Base-by-base conservation (phyloP, 78 protist species). In the Trichosphaerium sp. region DNA sequence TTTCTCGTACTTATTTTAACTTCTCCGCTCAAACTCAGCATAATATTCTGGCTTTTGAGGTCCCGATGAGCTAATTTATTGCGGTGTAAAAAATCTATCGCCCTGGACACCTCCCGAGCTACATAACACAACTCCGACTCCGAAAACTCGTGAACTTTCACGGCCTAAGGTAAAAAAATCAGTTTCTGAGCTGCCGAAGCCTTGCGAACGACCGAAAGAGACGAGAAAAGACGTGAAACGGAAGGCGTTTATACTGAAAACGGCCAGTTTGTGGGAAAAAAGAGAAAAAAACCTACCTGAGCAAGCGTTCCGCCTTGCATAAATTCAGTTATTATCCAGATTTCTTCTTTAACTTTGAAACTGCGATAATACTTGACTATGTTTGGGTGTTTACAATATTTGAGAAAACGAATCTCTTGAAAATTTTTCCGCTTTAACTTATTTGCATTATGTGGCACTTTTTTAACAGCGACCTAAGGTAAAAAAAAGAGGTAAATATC, bases 231-330 rank as follows among this genome's bases (percentile, higher is more conserved):
- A n/a, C n/a, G n/a, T n/a, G n/a, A n/a, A n/a, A n/a, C n/a, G n/a
- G n/a, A n/a, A n/a, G n/a, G n/a, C n/a, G n/a, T n/a, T n/a, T n/a
- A n/a, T n/a, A n/a, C n/a, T n/a, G n/a, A n/a, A n/a, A n/a, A n/a
- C n/a, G n/a, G n/a, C n/a, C n/a, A n/a, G n/a, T n/a, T n/a, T n/a
- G n/a, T n/a, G n/a, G n/a, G n/a, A n/a, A n/a, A n/a, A n/a, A n/a
- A n/a, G n/a, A n/a, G n/a, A n/a, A n/a, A n/a, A n/a, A n/a, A n/a
- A n/a, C n/a, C n/a, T n/a, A n/a, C n/a, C n/a, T n/a, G n/a, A n/a
- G n/a, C 64, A 2, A 78, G 57, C 23, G 84, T 78, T 11, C 84
- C 84, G 56, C 84, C 84, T 37, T 78, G 77, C 84, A 78, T 78
- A 25, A 70, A 65, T 7, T 78, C 84, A 75, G 70, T 78, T 3